Conservation (phyloP, 2,329 filamentous ascomycete species). For the Alternaria conjuncta region DNA sequence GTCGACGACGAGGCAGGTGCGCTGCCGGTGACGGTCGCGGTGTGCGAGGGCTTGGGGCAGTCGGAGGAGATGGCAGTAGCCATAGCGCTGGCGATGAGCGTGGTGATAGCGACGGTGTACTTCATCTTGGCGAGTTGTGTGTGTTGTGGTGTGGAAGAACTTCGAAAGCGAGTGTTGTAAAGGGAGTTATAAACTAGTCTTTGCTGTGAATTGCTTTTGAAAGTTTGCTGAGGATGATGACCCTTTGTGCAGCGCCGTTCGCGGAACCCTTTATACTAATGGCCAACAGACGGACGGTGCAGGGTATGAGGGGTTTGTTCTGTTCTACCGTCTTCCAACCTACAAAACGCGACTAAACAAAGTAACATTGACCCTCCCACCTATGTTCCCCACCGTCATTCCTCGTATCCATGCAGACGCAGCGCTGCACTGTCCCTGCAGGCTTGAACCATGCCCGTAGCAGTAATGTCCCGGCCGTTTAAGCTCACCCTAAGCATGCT, state of each 20-base stretch:
- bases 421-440: conserved; percentile 1
- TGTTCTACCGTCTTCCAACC: not conserved
- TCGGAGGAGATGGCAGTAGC: not conserved
- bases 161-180: not conserved
- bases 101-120: conserved; percentile 28
- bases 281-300: not conserved
- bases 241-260: not conserved
- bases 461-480: not conserved
- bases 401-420: not conserved
- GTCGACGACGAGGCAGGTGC: not conserved
- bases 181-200: not conserved
- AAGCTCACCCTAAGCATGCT: not conserved
- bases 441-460: not conserved
- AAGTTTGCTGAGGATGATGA: not conserved
- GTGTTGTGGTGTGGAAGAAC: not conserved
- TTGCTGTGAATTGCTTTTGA: not conserved
- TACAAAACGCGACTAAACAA: not conserved
- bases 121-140: conserved; percentile 39
- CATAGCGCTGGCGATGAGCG: conserved; percentile 5
- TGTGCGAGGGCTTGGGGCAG: conserved; percentile 30
- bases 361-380: not conserved
- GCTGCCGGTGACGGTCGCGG: conserved; percentile 31
- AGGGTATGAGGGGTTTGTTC: not conserved
- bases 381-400: not conserved
- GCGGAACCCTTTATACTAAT: not conserved